Conservation (phyloP, 1,139 yeast genomes). For the Saccharomyces hybrid region DNA sequence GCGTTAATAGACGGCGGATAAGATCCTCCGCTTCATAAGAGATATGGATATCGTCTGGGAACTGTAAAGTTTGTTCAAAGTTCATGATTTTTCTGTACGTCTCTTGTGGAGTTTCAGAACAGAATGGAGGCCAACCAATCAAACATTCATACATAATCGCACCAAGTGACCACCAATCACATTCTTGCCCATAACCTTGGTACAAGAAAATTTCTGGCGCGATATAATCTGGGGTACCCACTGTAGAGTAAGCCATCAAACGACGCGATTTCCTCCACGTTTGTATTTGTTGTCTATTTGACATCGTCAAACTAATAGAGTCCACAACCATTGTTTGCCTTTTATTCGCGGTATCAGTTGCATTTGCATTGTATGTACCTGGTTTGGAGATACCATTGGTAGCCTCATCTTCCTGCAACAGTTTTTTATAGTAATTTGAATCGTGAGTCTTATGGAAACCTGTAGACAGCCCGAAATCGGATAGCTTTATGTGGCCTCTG, state of each 20-base stretch:
- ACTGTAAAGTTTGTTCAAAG: constrained; percentile 88
- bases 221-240: constrained; percentile 97
- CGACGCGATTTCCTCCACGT: constrained; percentile 97
- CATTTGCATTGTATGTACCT: constrained; percentile 21
- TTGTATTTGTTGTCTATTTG: constrained; percentile 96
- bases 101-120: constrained; percentile 98
- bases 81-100: constrained; percentile 90
- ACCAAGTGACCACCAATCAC: constrained; percentile 99
- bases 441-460: constrained; percentile 85
- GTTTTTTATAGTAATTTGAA: constrained; percentile 65
- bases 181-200: constrained; percentile 98
- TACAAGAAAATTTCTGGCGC: constrained; percentile 97
- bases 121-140: constrained; percentile 99
- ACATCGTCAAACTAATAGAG: constrained; percentile 90
- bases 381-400: constrained; percentile 31
- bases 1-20: constrained; percentile 73
- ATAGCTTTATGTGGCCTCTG: constrained; percentile 69
- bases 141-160: constrained; percentile 98
- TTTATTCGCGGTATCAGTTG: constrained; percentile 15
- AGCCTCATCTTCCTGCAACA: constrained; percentile 52
- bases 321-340: constrained; percentile 89
- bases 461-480: constrained; percentile 79
- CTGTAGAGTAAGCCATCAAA: constrained; percentile 96
- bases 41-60: constrained; percentile 93
- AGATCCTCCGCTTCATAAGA: constrained; percentile 93